phyloP scores from a whole-genome alignment of 2,329 filamentous ascomycete species.

The Fusarium decemcellulare region DNA sequence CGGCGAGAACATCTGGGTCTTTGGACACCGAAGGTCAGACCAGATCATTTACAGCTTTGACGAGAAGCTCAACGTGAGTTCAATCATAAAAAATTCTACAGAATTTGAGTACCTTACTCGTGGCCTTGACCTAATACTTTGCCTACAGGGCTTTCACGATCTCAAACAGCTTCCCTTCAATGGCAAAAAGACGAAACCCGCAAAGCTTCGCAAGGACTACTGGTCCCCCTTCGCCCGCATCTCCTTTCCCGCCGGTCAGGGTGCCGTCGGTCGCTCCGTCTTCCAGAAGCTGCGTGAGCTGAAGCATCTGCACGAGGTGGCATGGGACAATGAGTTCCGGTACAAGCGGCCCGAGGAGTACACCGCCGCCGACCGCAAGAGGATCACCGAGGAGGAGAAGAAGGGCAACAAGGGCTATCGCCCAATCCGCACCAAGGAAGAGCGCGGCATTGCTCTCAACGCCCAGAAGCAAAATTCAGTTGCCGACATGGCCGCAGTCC shows the following conservation, averaged over 20 bases:
- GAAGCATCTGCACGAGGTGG: slow-evolving; percentile 72
- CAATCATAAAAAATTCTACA: background rate
- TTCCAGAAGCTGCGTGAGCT: slow-evolving; percentile 77
- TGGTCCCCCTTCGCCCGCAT: slow-evolving; percentile 75
- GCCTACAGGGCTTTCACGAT: slow-evolving; percentile 56
- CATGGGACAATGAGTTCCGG: slow-evolving; percentile 68
- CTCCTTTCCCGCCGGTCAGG: slow-evolving; percentile 67
- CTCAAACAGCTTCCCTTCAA: slow-evolving; percentile 74
- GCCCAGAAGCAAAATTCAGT: slow-evolving; percentile 74
- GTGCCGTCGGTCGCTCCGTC: slow-evolving; percentile 69
- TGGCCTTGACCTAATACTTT: slow-evolving; percentile 3
- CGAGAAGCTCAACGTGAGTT: slow-evolving; percentile 61
- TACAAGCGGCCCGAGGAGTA: slow-evolving; percentile 55
- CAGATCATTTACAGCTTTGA: slow-evolving; percentile 68
- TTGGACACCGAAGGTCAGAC: slow-evolving; percentile 63
- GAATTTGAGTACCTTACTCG: background rate
- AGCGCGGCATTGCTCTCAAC: slow-evolving; percentile 68
- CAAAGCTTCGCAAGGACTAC: slow-evolving; percentile 76
- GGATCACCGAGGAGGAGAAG: slow-evolving; percentile 47
- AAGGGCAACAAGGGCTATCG: slow-evolving; percentile 50
- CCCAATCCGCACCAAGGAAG: slow-evolving; percentile 53
- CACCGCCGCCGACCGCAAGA: slow-evolving; percentile 52
- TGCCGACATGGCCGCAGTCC: slow-evolving; percentile 74
- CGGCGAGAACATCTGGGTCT: slow-evolving; percentile 72
- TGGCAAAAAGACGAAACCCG: slow-evolving; percentile 76